Percentiles rank a stretch among this genome's conserved stretches.
Conservation (phyloP, 768 basidiomycete species). For the Mrakia gelida region DNA sequence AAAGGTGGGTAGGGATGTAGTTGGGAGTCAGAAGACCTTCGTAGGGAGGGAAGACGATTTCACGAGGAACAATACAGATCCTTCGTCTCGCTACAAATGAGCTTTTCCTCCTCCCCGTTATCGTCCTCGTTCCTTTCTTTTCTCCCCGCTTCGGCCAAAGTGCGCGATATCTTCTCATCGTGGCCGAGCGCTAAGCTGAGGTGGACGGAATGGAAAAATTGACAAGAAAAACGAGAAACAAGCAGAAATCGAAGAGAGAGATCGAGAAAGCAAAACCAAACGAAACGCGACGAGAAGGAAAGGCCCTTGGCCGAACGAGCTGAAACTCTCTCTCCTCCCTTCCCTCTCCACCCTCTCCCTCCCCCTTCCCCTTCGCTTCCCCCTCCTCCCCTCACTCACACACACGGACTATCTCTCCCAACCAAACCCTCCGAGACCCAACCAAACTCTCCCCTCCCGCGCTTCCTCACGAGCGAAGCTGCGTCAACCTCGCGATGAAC, state of each 20-base stretch:
- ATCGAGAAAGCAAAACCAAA: background rate
- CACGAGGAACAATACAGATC: too few species aligned
- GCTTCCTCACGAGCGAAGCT: background rate
- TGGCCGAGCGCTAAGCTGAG: too few species aligned
- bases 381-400: background rate
- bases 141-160: too few species aligned
- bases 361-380: background rate
- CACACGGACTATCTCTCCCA: background rate
- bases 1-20: too few species aligned
- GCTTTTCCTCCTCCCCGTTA: background rate
- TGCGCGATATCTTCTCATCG: too few species aligned
- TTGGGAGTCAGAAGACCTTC: too few species aligned
- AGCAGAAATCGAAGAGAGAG: background rate
- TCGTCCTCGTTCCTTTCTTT: background rate
- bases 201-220: background rate
- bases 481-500: conserved; percentile 4
- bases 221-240: background rate
- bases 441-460: background rate
- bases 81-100: too few species aligned
- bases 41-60: too few species aligned
- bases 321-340: too few species aligned
- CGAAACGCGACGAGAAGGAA: background rate
- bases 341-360: too few species aligned
- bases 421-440: background rate
- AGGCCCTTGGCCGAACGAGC: too few species aligned